Percentiles rank a stretch among this genome's conserved stretches.
Conservation (phyloP, 169 alveolate species). For the Toxoplasma gondii region DNA sequence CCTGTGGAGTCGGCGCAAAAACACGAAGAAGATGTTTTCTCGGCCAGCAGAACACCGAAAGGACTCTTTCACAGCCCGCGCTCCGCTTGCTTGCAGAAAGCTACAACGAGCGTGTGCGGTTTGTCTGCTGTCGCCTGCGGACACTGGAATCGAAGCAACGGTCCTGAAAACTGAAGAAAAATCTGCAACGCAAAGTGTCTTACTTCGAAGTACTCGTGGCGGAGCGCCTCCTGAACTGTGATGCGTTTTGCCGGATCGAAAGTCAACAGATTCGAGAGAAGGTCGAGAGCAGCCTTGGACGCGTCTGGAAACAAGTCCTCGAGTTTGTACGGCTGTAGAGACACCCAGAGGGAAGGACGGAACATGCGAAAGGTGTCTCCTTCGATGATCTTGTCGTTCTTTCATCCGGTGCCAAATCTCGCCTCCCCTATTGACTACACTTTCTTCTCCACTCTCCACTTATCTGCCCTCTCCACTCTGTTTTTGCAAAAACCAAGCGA, state of each 20-base stretch:
- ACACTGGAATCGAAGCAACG: not conserved
- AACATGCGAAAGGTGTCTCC: not conserved
- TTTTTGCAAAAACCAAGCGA: too few species aligned
- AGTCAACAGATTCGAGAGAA: slow-evolving; percentile 81
- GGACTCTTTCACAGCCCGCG: too few species aligned
- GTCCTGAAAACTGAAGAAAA: not conserved
- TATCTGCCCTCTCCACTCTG: too few species aligned
- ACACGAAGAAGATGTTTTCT: too few species aligned
- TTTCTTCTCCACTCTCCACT: too few species aligned
- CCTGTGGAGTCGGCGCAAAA: too few species aligned
- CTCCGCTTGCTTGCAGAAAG: too few species aligned
- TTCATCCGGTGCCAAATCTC: not conserved
- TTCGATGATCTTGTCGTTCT: not conserved
- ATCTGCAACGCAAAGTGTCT: not conserved
- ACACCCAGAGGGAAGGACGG: not conserved
- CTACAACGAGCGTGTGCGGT: too few species aligned
- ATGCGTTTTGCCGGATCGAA: slow-evolving; percentile 89
- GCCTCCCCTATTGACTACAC: not conserved
- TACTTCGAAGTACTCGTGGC: slow-evolving; percentile 84
- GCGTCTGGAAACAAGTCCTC: slow-evolving; percentile 79
- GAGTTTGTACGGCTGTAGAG: slow-evolving; percentile 26
- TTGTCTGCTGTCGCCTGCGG: not conserved
- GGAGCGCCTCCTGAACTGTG: slow-evolving; percentile 87
- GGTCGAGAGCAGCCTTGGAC: slow-evolving; percentile 85
- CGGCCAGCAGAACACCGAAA: too few species aligned